Percentiles rank a stretch among this genome's conserved stretches.
Conservation (phyloP, 1,284 basidiomycete genomes). For the Rhodotorula mucilaginosa region DNA sequence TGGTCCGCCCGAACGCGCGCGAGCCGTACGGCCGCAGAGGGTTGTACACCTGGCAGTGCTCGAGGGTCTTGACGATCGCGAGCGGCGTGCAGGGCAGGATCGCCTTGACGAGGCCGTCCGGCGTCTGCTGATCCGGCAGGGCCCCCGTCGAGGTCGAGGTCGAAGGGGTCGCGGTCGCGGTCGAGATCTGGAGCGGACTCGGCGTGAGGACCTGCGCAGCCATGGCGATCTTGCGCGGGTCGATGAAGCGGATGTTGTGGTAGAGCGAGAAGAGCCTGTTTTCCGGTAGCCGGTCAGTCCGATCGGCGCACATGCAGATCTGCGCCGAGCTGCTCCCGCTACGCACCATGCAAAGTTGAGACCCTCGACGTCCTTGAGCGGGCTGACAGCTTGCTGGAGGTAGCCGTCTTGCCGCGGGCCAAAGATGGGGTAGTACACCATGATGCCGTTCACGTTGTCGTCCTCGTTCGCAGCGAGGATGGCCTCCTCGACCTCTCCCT, state of each 20-base stretch:
- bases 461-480: conserved; percentile 67
- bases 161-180: conserved; percentile 18
- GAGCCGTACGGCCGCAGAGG: conserved; percentile 87
- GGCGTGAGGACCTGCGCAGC: conserved; percentile 43
- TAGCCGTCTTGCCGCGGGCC: conserved; percentile 77
- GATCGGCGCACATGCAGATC: no score
- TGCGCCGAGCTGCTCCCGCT: background rate
- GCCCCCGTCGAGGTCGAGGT: conserved; percentile 53
- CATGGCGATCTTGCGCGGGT: conserved; percentile 41
- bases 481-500: conserved; percentile 71
- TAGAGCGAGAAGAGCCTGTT: conserved; percentile 78
- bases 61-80: conserved; percentile 88
- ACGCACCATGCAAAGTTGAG: conserved; percentile 64
- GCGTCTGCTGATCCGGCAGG: conserved; percentile 7
- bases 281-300: background rate
- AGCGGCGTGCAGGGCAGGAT: conserved; percentile 96
- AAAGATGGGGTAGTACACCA: conserved; percentile 66
- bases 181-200: conserved; percentile 29
- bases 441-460: conserved; percentile 42
- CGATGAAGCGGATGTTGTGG: conserved; percentile 66
- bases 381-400: conserved; percentile 89
- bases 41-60: conserved; percentile 89
- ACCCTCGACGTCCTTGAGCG: conserved; percentile 95
- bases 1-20: conserved; percentile 84
- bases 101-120: conserved; percentile 68